Evolutionary conservation across 2,329 filamentous ascomycete genomes (phyloP), one percentile per base, ranked within the genome.

Genomic region (Clarireedia paspali): DNA sequence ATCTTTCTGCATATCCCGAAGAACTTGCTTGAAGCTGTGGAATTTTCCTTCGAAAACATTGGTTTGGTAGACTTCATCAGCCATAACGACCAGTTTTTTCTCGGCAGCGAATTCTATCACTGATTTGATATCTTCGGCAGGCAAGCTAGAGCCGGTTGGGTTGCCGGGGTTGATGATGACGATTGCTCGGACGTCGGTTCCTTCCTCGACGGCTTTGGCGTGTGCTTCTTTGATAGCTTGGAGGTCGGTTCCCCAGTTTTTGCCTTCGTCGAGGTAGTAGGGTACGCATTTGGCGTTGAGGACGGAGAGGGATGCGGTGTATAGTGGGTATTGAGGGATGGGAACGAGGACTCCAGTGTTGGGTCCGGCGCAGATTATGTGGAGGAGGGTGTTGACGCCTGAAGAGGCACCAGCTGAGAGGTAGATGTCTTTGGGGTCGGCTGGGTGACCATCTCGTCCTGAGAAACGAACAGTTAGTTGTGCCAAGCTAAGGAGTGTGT

Each of bases 101-200:
- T 91, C 79, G 27, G 84, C 85, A 40, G 94, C 92, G 61, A 96
- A 87, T 62, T 94, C 83, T 63, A 97, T 80, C n/a, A 97, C 89
- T 51, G 81, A 79, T 67, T 86, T 84, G 71, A 99, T 85, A 68
- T 96, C 90, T 20, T 83, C 79, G 62, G 87, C 81, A 38, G 85
- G 77, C 17, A 99, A 81, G 53, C 87, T 94, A 50, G 91, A 90
- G 63, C 94, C 94, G 2, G 94, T 99, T 3, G 94, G 94, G 76
- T 99, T 99, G 58, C 94, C 94, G 0, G 94, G 94, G 80, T 99
- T 99, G 78, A 99, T 99, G 66, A 99, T 87, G 63, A 94, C 92
- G 64, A 99, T 91, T 64, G 89, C 89, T 66, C 91, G 89, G 53
- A 96, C 89, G 65, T 97, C 91, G 59, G 85, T 85, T 60, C 91